Evolutionary conservation across 2,329 filamentous ascomycete species (phyloP).

Genomic region (Lachnellula hyalina): DNA sequence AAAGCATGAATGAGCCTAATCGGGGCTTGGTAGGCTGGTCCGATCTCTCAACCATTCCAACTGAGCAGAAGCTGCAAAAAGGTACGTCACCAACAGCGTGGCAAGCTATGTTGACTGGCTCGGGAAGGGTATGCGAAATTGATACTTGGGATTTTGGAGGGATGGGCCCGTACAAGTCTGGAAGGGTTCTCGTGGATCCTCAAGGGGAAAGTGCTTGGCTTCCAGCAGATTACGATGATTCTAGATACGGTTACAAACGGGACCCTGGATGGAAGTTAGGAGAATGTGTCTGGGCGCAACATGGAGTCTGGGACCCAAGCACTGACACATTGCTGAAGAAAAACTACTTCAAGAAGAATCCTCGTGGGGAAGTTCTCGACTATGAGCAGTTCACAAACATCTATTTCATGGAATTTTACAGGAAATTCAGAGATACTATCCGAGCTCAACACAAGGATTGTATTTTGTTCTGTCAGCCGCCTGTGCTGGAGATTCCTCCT

Average conservation of each 20-base stretch:
- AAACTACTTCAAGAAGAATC: slow-evolving; percentile 81
- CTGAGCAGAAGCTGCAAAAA: slow-evolving; percentile 86
- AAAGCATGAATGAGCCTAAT: slow-evolving; percentile 94
- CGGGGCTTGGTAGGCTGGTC: slow-evolving; percentile 78
- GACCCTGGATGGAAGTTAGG: slow-evolving; percentile 86
- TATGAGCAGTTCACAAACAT: slow-evolving; percentile 85
- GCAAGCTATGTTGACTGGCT: slow-evolving; percentile 89
- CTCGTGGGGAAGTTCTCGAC: slow-evolving; percentile 65
- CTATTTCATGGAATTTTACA: slow-evolving; percentile 84
- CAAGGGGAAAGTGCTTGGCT: slow-evolving; percentile 84
- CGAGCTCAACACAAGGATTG: slow-evolving; percentile 71
- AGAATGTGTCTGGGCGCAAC: slow-evolving; percentile 95
- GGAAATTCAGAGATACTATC: slow-evolving; percentile 69
- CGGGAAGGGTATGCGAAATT: slow-evolving; percentile 82
- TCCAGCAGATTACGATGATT: slow-evolving; percentile 75
- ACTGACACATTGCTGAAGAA: slow-evolving; percentile 74
- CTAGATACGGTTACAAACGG: slow-evolving; percentile 82
- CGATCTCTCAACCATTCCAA: slow-evolving; percentile 75
- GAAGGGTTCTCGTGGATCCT: slow-evolving; percentile 77
- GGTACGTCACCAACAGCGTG: slow-evolving; percentile 90
- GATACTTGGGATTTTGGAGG: slow-evolving; percentile 91
- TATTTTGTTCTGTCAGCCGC: slow-evolving; percentile 86
- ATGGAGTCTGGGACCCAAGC: slow-evolving; percentile 86
- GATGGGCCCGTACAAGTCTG: slow-evolving; percentile 86
- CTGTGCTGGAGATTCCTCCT: slow-evolving; percentile 87